Evolutionary conservation across 345 rosid species (phyloP).

Genomic region (Melaleuca quinquenervia): DNA sequence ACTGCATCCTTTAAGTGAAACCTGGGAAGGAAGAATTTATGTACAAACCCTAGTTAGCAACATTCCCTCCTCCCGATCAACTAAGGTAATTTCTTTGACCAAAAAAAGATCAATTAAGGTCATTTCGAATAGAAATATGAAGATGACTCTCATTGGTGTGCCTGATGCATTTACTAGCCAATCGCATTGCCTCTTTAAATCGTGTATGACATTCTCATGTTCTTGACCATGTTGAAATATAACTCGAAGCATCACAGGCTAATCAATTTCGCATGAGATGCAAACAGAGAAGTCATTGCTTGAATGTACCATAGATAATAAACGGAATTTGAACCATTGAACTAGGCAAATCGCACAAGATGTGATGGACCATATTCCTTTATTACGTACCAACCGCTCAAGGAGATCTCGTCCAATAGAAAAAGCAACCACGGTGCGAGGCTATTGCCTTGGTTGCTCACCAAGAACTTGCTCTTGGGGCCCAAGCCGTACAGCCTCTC

Average conservation of each 20-base stretch:
- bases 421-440: constrained; percentile 19
- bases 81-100: too few species aligned
- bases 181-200: neutral
- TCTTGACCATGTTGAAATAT: neutral
- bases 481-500: constrained; percentile 14
- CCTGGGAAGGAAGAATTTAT: neutral
- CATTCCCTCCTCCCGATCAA: neutral
- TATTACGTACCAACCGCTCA: constrained; percentile 22
- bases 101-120: too few species aligned
- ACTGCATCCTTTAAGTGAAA: constrained; percentile 16
- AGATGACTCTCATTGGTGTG: neutral
- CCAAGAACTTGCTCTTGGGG: constrained; percentile 26
- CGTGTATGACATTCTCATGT: neutral
- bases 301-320: neutral
- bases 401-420: constrained; percentile 21
- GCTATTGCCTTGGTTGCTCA: constrained; percentile 15
- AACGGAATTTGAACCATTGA: neutral
- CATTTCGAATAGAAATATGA: too few species aligned
- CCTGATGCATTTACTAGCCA: neutral
- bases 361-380: neutral
- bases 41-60: neutral
- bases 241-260: neutral
- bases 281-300: neutral
- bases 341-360: rapidly evolving
- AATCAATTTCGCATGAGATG: neutral